phyloP scores from a whole-genome alignment of 1,139 yeast species.

The Geotrichum australiense region DNA sequence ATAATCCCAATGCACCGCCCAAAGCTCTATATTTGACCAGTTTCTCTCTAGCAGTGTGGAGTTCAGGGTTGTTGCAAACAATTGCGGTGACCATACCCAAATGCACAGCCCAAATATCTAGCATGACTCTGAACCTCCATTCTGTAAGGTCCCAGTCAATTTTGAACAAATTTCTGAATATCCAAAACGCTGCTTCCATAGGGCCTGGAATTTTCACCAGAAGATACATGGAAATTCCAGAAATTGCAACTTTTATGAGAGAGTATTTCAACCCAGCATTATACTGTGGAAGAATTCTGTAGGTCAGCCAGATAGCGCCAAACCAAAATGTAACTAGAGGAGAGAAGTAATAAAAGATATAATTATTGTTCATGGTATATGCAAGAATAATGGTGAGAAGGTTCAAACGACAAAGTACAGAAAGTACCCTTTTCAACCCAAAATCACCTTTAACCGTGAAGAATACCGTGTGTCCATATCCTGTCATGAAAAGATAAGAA shows the following conservation, averaged over 20 bases:
- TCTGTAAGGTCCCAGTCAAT: conserved; percentile 25
- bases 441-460: conserved; percentile 24
- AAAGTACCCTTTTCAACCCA: conserved; percentile 23
- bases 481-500: conserved; percentile 26
- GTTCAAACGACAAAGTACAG: conserved; percentile 25
- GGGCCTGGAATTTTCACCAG: conserved; percentile 21
- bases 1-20: conserved; percentile 8
- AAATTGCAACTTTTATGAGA: conserved; percentile 20
- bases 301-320: conserved; percentile 23
- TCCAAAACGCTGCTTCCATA: conserved; percentile 21
- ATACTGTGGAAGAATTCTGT: conserved; percentile 19
- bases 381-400: conserved; percentile 24
- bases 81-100: conserved; percentile 26
- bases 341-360: conserved; percentile 26
- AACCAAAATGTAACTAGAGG: conserved; percentile 27
- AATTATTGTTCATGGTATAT: conserved; percentile 25
- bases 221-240: conserved; percentile 17
- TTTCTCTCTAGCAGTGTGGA: conserved; percentile 15
- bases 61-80: conserved; percentile 17
- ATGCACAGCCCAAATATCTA: conserved; percentile 25
- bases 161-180: conserved; percentile 19
- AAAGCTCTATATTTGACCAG: conserved; percentile 9
- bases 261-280: conserved; percentile 21
- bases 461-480: conserved; percentile 25
- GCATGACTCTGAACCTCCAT: conserved; percentile 25